Base-by-base conservation (phyloP, 805 yeast genomes). In the Clavispora fructus region DNA sequence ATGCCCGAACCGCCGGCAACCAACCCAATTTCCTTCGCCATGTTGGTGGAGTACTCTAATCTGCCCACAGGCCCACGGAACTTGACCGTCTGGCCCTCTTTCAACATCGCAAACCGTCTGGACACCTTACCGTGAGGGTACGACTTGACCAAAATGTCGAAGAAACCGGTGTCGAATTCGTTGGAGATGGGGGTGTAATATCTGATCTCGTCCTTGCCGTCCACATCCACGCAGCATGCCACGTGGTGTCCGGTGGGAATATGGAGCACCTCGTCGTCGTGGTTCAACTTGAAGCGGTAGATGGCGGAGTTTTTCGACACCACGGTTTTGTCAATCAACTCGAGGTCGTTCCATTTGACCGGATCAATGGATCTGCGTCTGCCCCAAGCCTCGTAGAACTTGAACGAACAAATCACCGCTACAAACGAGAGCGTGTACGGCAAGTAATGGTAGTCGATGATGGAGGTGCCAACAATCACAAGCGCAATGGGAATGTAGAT, bases 1-100 rank as follows among this genome's bases (percentile, higher is more conserved):
- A 91, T 84, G 43, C 97, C 95, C 0, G 92, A 80, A 16, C 95
- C 95, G 54, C 94, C 95, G 7, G 91, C 92, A 55, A 87, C 73
- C 68, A 87, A 74, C 16, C 82, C 81, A 47, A 87, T 72, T 49
- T 81, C 78, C 50, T 76, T 76, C 35, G 81, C 83, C 69, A 79
- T 76, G 59, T 84, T 84, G 25, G 74, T 55, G 35, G 58, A 47
- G 61, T 83, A 84, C 30, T 78, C 63, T 64, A 87, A 79, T 61
- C 83, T 75, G 13, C 95, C 94, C 42, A 85, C 85, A 14, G 94
- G 90, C 1, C 95, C 95, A 62, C 81, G 79, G 58, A 87, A 85
- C 50, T 78, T 77, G 16, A 85, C 86, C 17, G 76, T 72, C 61
- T 81, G 81, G 31, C 90, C 92, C 39, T 79, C 79, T 43, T 66